These are phyloP conservation scores for Fusarium napiforme DNA, from an alignment of 2,329 filamentous ascomycete genomes.

Conservation along the genomic window DNA sequence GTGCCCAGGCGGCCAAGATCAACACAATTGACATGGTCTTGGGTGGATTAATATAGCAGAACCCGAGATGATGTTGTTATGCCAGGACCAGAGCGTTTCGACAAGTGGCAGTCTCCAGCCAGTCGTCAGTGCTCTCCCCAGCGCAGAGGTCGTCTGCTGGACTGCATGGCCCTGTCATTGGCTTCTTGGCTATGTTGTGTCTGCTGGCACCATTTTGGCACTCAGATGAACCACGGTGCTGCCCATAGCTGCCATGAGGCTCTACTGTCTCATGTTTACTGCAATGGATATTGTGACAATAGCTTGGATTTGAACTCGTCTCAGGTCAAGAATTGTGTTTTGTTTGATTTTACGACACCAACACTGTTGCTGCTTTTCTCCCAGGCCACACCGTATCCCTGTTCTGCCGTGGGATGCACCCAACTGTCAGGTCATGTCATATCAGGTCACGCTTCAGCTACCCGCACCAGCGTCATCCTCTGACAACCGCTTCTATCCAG, in stretches of 20 bases:
- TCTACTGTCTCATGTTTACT: constrained; percentile 23
- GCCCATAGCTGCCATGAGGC: constrained; percentile 22
- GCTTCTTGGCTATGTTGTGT: constrained; percentile 9
- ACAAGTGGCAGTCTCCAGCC: constrained; percentile 26
- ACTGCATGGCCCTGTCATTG: constrained; percentile 9
- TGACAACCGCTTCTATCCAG: constrained; percentile 33
- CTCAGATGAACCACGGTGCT: background rate
- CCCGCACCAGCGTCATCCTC: constrained; percentile 37
- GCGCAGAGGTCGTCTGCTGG: constrained; percentile 6
- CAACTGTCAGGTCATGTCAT: constrained; percentile 46
- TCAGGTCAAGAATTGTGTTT: constrained; percentile 16
- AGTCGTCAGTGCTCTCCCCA: constrained; percentile 12
- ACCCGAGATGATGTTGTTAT: constrained; percentile 38
- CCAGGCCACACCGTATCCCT: background rate
- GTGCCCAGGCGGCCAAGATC: constrained; percentile 38
- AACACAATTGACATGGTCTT: constrained; percentile 32
- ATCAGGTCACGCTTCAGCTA: constrained; percentile 44
- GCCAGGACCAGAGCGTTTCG: constrained; percentile 35
- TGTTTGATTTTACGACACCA: constrained; percentile 11
- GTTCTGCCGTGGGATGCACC: constrained; percentile 20
- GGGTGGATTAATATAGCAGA: constrained; percentile 40
- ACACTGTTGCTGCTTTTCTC: background rate
- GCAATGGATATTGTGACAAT: constrained; percentile 6
- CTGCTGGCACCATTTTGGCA: constrained; percentile 5
- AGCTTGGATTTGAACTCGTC: background rate